Conservation (phyloP, 2,329 filamentous ascomycete genomes). For the Epichloe scottii region DNA sequence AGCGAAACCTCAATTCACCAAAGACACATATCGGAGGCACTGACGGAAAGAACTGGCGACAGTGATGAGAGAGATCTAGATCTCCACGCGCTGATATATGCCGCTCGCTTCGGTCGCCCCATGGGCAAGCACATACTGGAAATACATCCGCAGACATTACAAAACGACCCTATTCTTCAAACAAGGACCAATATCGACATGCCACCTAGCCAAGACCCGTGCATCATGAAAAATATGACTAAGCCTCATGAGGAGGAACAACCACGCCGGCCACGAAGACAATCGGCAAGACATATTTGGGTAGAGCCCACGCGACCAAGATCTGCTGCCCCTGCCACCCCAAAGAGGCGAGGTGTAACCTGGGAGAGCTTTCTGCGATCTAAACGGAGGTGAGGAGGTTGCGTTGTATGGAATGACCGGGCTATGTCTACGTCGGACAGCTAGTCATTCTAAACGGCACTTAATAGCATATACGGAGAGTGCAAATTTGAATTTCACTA, state of each 20-base stretch:
- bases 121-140: conserved; percentile 21
- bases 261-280: conserved; percentile 6
- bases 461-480: neutral
- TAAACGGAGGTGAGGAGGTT: conserved; percentile 12
- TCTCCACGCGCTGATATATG: conserved; percentile 19
- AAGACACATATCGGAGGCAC: neutral
- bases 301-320: conserved; percentile 11
- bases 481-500: neutral
- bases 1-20: conserved; percentile 1
- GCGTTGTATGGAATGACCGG: neutral
- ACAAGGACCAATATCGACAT: conserved; percentile 15
- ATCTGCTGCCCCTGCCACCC: conserved; percentile 4
- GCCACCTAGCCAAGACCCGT: conserved; percentile 28
- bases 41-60: neutral
- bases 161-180: conserved; percentile 26
- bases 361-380: conserved; percentile 14
- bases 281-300: conserved; percentile 8
- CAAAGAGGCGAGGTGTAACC: conserved; percentile 8
- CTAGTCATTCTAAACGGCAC: neutral
- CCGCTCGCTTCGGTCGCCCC: conserved; percentile 16
- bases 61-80: conserved; percentile 14
- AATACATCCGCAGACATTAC: conserved; percentile 27
- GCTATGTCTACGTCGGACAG: neutral
- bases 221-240: conserved; percentile 18
- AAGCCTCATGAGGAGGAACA: conserved; percentile 4